phyloP scores from a whole-genome alignment of 257 asterid species.

The Gentiana dahurica region DNA sequence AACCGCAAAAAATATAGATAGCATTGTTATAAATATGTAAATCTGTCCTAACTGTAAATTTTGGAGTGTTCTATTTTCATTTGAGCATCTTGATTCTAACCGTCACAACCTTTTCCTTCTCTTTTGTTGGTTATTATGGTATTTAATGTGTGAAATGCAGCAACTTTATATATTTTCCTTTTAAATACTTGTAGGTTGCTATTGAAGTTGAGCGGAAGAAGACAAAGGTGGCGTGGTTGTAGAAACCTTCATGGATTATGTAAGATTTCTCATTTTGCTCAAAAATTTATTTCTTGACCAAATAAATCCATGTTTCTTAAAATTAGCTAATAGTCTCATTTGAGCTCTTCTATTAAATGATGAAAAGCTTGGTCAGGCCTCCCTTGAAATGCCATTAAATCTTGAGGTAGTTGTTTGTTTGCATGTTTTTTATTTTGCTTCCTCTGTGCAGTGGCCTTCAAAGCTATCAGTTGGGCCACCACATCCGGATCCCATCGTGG shows the following conservation, averaged over 20 bases:
- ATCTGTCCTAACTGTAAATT: no score
- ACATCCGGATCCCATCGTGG: slow-evolving; percentile 96
- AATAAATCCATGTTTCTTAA: background rate
- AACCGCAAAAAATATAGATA: no score
- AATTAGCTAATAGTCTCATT: slow-evolving; percentile 1
- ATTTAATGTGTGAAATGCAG: background rate
- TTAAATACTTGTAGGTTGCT: slow-evolving; percentile 51
- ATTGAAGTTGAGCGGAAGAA: slow-evolving; percentile 97
- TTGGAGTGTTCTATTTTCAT: no score
- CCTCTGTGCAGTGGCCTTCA: slow-evolving; percentile 65
- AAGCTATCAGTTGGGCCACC: slow-evolving; percentile 83
- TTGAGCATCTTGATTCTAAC: no score
- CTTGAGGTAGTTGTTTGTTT: background rate
- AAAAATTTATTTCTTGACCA: background rate
- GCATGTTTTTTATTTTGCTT: slow-evolving; percentile 11
- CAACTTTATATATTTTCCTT: slow-evolving; percentile 6
- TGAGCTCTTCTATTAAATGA: background rate
- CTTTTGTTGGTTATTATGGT: background rate
- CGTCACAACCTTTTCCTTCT: background rate
- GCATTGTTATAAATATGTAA: no score
- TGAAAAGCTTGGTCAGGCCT: background rate
- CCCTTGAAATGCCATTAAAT: no score
- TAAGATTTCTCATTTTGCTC: slow-evolving; percentile 20
- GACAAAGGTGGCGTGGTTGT: slow-evolving; percentile 96
- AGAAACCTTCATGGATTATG: slow-evolving; percentile 94